Percentiles rank a stretch among this genome's conserved stretches.
These are phyloP conservation scores for Pseudophaeomoniella oleicola DNA, from an alignment of 2,329 filamentous ascomycete genomes.

Conservation along the genomic window DNA sequence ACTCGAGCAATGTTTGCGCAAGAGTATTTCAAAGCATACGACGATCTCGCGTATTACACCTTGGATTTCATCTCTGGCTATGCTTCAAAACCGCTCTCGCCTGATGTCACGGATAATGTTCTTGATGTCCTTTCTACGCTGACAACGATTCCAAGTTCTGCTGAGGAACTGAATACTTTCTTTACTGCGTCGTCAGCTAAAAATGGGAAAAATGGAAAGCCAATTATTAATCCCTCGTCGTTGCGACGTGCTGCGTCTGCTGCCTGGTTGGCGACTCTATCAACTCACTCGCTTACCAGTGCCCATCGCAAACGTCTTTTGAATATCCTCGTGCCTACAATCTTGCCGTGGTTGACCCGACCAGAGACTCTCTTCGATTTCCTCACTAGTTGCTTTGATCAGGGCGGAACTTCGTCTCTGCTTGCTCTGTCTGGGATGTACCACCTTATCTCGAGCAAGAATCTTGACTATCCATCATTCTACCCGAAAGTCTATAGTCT, in stretches of 20 bases:
- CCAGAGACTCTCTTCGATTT: conserved; percentile 92
- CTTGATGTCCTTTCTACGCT: conserved; percentile 32
- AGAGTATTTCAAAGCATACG: conserved; percentile 64
- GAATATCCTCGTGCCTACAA: conserved; percentile 21
- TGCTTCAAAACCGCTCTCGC: background rate
- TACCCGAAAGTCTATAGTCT: conserved; percentile 89
- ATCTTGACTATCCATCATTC: conserved; percentile 91
- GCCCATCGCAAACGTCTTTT: conserved; percentile 1
- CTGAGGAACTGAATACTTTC: conserved; percentile 53
- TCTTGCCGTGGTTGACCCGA: conserved; percentile 28
- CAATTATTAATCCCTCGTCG: conserved; percentile 51
- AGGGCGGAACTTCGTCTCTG: conserved; percentile 65
- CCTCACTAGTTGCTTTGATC: conserved; percentile 81
- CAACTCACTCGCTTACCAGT: background rate
- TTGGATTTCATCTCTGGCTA: conserved; percentile 31
- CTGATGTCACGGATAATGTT: conserved; percentile 18
- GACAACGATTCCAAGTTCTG: conserved; percentile 54
- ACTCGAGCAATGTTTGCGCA: conserved; percentile 28
- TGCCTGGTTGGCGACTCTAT: conserved; percentile 70
- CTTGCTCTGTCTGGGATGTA: conserved; percentile 86
- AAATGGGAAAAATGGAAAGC: conserved; percentile 22
- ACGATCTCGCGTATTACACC: conserved; percentile 75
- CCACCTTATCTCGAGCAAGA: conserved; percentile 83
- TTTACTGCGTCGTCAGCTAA: conserved; percentile 31
- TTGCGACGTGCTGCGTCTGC: conserved; percentile 72